Evolutionary conservation across 2,329 filamentous ascomycete genomes (phyloP), one percentile per base, ranked within the genome.

Genomic region (Xylaria sp.): DNA sequence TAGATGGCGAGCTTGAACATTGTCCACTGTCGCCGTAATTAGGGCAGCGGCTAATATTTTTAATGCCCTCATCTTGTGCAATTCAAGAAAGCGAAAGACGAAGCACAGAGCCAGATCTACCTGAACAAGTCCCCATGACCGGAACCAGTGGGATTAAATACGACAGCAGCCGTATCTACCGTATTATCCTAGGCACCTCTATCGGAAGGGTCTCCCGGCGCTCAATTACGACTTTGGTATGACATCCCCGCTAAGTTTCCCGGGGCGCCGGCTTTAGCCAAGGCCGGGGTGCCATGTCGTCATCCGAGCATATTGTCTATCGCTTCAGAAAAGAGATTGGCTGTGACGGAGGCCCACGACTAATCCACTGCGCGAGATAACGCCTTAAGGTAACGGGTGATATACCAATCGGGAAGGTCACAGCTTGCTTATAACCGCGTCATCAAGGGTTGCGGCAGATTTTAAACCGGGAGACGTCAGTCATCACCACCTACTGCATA

Each of bases 21-120:
- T 66, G 41, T 59, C 52, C n/a, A 66, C 58, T 1, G 71, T 57
- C 23, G 57, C 57, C 44, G 75, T 69, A 64, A 73, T 48, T 1
- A 76, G 65, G 56, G 69, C 72, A 56, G 70, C 34, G 0, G 69
- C 61, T n/a, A 70, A 60, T 66, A 67, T 66, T 66, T 51, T 66
- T 48, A 71, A 44, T 59, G 68, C 71, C 72, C 73, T 76, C 56
- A 62, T 65, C 13, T 8, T 65, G 51, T 18, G 23, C 8, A 52
- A 37, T 20, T 4, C 15, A 13, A 15, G 41, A 56, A 37, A 37
- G 6, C n/a, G 39, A 4, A 2, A 10, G 28, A 18, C 15, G 25
- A 6, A 34, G 31, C 12, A 46, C 15, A 15, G 3, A 48, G 41
- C 41, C 18, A 20, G 46, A 18, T 12, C 25, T 10, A 28, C 37